Base-by-base conservation (phyloP, 2,329 filamentous ascomycete genomes). In the Diplodia mutila region DNA sequence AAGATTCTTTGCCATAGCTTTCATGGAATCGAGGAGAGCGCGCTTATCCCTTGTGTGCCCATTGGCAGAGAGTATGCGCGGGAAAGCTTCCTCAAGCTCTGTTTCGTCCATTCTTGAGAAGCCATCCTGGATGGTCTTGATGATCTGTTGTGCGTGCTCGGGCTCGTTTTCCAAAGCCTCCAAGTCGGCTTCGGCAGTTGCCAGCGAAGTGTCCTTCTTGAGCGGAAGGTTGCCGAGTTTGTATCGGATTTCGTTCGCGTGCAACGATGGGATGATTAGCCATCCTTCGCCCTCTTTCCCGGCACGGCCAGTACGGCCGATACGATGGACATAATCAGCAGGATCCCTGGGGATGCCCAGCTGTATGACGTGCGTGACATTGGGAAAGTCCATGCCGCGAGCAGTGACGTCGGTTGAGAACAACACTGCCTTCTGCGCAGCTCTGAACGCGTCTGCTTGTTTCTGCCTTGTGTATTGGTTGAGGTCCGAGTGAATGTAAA, bases 401-500 rank as follows among this genome's bases (percentile, higher is more conserved):
- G 83, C 83, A 11, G 83, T 84, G 49, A 85, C 83, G 69, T 85
- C 83, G 1, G 82, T 83, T 1, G 81, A 82, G 67, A 85, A 77
- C 27, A 85, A 75, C 21, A 84, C 83, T 32, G 84, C 92, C 37
- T 84, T 85, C 32, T 80, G 75, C n/a, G 87, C 80, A 16, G 73
- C 75, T 54, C 91, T 89, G 87, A 97, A 99, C 29, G 73, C 75
- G 0, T 94, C 87, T 0, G 94, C 89, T 42, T 87, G 87, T 55
- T 78, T 82, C 1, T 92, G 95, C 61, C 95, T 89, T 73, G 85
- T 81, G 0, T 23, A 59, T 77, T 99, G 95, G 2, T 81, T 84
- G 53, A 97, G 86, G 73, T 89, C 89, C 18, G 92, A 90, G 79
- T 98, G 94, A 68, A 99, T 94, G 71, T 89, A 84, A 72, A 81